These are phyloP conservation scores for Hanseniaspora lachancei DNA, from an alignment of 805 yeast species.

Conservation along the genomic window DNA sequence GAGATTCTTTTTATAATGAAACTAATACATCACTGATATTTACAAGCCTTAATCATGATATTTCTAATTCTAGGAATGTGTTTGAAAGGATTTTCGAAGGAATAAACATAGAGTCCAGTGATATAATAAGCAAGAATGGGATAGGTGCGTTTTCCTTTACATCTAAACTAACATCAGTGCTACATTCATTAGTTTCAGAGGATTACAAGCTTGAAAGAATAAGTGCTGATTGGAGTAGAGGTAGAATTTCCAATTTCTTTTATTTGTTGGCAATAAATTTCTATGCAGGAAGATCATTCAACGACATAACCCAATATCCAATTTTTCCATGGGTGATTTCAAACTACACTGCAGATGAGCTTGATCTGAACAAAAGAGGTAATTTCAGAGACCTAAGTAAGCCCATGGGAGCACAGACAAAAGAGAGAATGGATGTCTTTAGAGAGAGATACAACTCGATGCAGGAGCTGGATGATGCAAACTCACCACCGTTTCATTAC, in stretches of 20 bases:
- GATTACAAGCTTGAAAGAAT: constrained; percentile 32
- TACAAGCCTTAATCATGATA: constrained; percentile 37
- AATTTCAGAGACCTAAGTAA: constrained; percentile 64
- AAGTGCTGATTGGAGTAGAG: constrained; percentile 60
- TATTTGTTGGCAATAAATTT: constrained; percentile 71
- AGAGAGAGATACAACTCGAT: constrained; percentile 62
- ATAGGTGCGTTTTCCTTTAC: constrained; percentile 28
- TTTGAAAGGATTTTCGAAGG: constrained; percentile 41
- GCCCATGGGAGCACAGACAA: constrained; percentile 84
- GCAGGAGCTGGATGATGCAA: constrained; percentile 42
- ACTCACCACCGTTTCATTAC: constrained; percentile 71
- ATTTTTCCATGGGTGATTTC: constrained; percentile 86
- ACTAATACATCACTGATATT: constrained; percentile 36
- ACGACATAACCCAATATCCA: constrained; percentile 82
- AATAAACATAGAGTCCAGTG: constrained; percentile 30
- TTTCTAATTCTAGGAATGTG: constrained; percentile 23
- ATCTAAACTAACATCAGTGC: constrained; percentile 33
- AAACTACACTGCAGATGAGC: constrained; percentile 56
- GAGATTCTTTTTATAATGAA: constrained; percentile 45
- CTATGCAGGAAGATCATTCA: constrained; percentile 76
- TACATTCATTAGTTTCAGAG: constrained; percentile 25
- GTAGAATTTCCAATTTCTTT: constrained; percentile 71
- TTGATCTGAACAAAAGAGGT: constrained; percentile 52
- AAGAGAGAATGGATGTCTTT: constrained; percentile 47
- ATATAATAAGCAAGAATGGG: constrained; percentile 24